A percentile compares a stretch with the other conserved stretches of the same genome.
Conservation (phyloP, 345 rosid genomes). For the Odontarrhena argentea region DNA sequence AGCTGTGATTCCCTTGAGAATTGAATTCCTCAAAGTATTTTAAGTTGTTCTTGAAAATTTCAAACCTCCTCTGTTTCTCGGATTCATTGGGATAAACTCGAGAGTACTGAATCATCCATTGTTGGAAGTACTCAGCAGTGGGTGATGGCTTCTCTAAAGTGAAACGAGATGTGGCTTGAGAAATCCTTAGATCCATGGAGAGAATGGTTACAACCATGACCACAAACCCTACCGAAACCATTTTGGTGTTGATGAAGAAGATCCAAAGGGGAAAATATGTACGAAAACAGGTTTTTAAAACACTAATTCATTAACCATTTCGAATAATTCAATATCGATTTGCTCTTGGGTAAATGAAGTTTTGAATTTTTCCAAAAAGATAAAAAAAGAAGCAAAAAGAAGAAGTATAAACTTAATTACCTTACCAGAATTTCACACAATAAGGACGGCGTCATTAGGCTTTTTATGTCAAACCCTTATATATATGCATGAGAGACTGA, state of each 20-base stretch:
- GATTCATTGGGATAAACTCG: constrained; percentile 25
- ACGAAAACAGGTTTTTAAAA: no score
- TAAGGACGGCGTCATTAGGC: no score
- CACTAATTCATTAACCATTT: no score
- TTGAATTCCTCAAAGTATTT: constrained; percentile 42
- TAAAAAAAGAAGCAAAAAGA: no score
- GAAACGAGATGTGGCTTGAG: constrained; percentile 24
- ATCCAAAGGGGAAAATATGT: no score
- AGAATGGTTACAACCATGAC: constrained; percentile 7
- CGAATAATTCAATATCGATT: no score
- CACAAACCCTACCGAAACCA: background rate
- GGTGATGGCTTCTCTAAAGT: background rate
- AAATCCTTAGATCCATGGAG: background rate
- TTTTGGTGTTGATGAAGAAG: background rate
- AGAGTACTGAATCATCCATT: constrained; percentile 35
- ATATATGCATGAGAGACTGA: no score
- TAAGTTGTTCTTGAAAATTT: constrained; percentile 43
- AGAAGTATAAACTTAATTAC: no score
- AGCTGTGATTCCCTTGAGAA: constrained; percentile 35
- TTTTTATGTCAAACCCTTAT: no score
- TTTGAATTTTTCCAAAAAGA: no score
- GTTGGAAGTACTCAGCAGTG: constrained; percentile 17
- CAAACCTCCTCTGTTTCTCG: constrained; percentile 34
- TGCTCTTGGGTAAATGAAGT: no score
- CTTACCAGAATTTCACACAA: no score